A percentile compares a stretch with the other conserved stretches of the same genome.
phyloP scores from a whole-genome alignment of 495 filamentous ascomycete species.

The Lasiosphaeriaceae sp. region DNA sequence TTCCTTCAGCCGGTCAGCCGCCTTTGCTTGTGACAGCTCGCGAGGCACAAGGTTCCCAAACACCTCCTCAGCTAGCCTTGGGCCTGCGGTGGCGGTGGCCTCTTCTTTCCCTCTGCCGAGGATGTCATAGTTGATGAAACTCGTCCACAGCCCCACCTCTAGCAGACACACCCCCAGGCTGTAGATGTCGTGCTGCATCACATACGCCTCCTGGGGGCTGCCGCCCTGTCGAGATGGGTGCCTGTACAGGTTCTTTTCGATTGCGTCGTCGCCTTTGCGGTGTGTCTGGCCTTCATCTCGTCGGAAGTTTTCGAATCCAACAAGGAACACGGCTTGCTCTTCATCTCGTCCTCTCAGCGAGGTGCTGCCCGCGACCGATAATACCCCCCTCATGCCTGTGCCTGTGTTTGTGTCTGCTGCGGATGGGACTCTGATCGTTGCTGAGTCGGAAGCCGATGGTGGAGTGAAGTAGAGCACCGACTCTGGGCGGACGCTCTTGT shows the following conservation, averaged over 20 bases:
- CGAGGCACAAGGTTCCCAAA: too few relatives aligned
- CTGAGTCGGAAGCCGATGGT: too few relatives aligned
- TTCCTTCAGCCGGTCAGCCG: not conserved
- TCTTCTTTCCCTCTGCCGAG: not conserved
- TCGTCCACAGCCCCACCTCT: slow-evolving; percentile 58
- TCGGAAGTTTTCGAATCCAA: slow-evolving; percentile 52
- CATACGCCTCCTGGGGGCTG: slow-evolving; percentile 36
- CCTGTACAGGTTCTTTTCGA: slow-evolving; percentile 53
- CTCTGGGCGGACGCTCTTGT: slow-evolving; percentile 58
- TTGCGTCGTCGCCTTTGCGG: slow-evolving; percentile 36
- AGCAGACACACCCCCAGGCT: slow-evolving; percentile 40
- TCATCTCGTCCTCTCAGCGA: too few relatives aligned
- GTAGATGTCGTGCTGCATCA: slow-evolving; percentile 65
- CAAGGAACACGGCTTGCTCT: slow-evolving; percentile 32
- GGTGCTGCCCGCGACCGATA: too few relatives aligned
- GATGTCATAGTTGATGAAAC: slow-evolving; percentile 36
- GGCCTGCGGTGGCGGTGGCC: not conserved
- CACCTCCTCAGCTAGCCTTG: not conserved
- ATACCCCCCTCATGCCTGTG: not conserved
- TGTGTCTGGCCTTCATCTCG: slow-evolving; percentile 31
- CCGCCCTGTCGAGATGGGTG: slow-evolving; percentile 52
- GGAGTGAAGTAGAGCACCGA: slow-evolving; percentile 43
- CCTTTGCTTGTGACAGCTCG: too few relatives aligned
- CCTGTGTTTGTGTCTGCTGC: not conserved
- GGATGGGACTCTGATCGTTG: too few relatives aligned